Evolutionary conservation across 108 stramenopile genomes (phyloP).

Genomic region (Poteriospumella lacustris): DNA sequence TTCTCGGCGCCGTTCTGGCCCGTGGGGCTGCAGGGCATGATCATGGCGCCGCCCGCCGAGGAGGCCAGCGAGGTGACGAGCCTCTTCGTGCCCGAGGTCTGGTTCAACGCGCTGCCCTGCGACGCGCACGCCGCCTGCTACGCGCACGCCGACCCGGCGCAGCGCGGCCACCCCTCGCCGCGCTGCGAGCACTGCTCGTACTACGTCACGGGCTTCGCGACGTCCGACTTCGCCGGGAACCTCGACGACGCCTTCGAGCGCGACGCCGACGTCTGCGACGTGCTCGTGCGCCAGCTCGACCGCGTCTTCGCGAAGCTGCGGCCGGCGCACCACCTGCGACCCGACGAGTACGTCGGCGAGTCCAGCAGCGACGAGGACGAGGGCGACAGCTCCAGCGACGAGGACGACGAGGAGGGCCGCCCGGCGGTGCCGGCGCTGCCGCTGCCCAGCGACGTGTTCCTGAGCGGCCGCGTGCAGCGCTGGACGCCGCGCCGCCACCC

Average conservation of each 20-base stretch:
- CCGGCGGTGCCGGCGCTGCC: not conserved
- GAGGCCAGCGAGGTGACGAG: no score
- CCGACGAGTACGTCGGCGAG: not conserved
- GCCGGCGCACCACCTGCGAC: not conserved
- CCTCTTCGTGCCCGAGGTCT: not conserved
- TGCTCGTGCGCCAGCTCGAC: not conserved
- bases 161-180: not conserved
- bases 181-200: not conserved
- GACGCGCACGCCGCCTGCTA: not conserved
- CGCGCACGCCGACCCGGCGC: no score
- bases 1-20: not conserved
- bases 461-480: not conserved
- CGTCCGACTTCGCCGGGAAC: not conserved
- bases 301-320: not conserved
- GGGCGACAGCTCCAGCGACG: no score
- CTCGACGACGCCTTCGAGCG: no score
- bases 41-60: not conserved
- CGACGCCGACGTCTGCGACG: not conserved
- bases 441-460: not conserved
- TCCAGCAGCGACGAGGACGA: not conserved
- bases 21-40: not conserved
- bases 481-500: slow-evolving; percentile 1
- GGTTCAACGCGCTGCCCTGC: not conserved
- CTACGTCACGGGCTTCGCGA: slow-evolving; percentile 1
- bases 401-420: not conserved